Percentiles rank a stretch among this genome's conserved stretches.
Evolutionary conservation across 192 early-diverging fungal genomes (phyloP).

Genomic region (Coemansia reversa): DNA sequence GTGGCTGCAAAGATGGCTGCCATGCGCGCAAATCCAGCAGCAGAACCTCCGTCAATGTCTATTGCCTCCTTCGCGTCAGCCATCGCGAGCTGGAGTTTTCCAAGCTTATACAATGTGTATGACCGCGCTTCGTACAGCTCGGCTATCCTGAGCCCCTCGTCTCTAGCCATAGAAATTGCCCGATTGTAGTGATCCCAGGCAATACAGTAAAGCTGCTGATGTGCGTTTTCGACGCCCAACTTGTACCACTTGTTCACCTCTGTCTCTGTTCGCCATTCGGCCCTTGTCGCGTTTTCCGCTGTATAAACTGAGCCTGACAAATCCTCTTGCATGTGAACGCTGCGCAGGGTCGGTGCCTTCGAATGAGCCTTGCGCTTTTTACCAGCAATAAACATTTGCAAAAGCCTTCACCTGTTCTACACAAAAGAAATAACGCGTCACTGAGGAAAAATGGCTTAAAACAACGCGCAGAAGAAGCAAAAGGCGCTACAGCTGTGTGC

Average conservation of each 20-base stretch:
- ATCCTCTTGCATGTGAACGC: not conserved
- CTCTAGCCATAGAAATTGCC: slow-evolving; percentile 25
- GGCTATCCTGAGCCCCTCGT: slow-evolving; percentile 17
- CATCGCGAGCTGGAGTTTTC: slow-evolving; percentile 33
- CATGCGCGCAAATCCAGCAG: slow-evolving; percentile 18
- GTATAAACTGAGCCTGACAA: not conserved
- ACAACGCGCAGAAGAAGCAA: slow-evolving; percentile 3
- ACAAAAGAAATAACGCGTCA: not conserved
- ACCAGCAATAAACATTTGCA: slow-evolving; percentile 24
- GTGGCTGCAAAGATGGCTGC: slow-evolving; percentile 24
- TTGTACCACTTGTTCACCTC: slow-evolving; percentile 11
- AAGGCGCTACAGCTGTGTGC: slow-evolving; percentile 1
- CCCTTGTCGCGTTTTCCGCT: not conserved
- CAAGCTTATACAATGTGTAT: slow-evolving; percentile 29
- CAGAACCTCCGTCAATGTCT: slow-evolving; percentile 12
- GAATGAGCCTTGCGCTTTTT: slow-evolving; percentile 24
- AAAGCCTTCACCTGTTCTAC: no score
- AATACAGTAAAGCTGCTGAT: slow-evolving; percentile 23
- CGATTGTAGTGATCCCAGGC: slow-evolving; percentile 42
- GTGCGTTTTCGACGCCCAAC: slow-evolving; percentile 29
- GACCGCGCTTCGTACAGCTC: slow-evolving; percentile 31
- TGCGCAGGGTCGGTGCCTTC: not conserved
- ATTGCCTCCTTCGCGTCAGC: slow-evolving; percentile 35
- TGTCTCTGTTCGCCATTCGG: not conserved
- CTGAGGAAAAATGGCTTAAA: slow-evolving; percentile 1